A percentile compares a stretch with the other conserved stretches of the same genome.
Conservation (phyloP, 2,329 filamentous ascomycete genomes). For the Metarhizium anisopliae region DNA sequence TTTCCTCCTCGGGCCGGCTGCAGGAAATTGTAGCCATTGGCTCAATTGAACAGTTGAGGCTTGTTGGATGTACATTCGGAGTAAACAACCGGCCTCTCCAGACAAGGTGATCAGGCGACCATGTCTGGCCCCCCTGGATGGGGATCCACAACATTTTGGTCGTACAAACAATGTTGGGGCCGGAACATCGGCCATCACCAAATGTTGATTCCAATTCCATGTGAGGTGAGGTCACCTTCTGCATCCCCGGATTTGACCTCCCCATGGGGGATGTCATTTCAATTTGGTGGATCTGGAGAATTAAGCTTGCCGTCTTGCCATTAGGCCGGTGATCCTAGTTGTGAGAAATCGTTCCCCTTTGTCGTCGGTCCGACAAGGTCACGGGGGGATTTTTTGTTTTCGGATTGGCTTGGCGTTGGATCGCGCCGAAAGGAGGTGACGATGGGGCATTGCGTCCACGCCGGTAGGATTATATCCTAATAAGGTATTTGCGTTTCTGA, state of each 20-base stretch:
- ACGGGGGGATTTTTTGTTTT: neutral
- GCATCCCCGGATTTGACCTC: neutral
- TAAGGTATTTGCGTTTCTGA: too few relatives aligned
- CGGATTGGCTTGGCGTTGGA: neutral
- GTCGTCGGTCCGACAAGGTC: slow-evolving; percentile 2
- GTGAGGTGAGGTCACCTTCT: neutral
- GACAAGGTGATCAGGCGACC: neutral
- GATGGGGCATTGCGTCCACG: neutral
- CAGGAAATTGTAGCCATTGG: neutral
- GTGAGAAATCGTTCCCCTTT: too few relatives aligned
- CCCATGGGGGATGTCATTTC: slow-evolving; percentile 3
- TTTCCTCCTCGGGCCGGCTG: neutral
- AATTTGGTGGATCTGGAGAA: neutral
- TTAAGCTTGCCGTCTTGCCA: neutral
- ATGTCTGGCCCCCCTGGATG: neutral
- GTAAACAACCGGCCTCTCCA: neutral
- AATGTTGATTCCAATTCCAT: neutral
- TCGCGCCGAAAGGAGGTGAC: neutral
- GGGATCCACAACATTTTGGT: neutral
- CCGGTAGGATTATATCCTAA: too few relatives aligned
- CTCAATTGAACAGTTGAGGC: neutral
- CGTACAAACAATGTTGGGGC: too few relatives aligned
- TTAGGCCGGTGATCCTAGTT: neutral
- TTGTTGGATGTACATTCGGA: neutral
- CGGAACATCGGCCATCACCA: neutral